Conservation (phyloP, 768 basidiomycete species). For the Sporobolomyces pararoseus region DNA sequence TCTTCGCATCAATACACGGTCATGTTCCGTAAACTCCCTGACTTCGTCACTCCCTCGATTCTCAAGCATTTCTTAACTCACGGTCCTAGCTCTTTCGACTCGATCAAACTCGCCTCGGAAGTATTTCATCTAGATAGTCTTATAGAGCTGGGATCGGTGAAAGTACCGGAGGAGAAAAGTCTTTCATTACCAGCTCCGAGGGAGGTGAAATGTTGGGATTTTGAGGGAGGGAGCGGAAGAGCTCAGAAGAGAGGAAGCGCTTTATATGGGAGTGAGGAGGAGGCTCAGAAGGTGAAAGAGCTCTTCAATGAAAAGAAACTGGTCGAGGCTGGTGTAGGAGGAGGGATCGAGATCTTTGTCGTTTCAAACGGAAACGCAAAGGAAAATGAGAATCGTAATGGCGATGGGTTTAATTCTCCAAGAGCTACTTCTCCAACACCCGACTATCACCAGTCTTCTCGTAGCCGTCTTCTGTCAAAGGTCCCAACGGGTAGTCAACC, state of each 20-base stretch:
- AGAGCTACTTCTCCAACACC: no score
- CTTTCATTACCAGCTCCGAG: no score
- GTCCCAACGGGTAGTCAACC: no score
- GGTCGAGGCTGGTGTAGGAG: no score
- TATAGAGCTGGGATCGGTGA: neutral
- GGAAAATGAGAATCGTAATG: no score
- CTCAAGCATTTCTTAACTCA: neutral
- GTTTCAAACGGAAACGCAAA: no score
- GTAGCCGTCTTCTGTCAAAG: no score
- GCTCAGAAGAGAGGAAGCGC: neutral
- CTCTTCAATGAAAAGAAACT: constrained; percentile 1
- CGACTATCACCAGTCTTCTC: no score
- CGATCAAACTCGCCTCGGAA: neutral
- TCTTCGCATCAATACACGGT: neutral
- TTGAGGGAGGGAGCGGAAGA: neutral
- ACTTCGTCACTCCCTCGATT: neutral
- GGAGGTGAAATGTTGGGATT: neutral
- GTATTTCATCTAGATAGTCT: neutral
- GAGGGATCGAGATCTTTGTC: no score
- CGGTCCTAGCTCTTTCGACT: neutral
- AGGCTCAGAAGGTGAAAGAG: neutral
- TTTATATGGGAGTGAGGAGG: neutral
- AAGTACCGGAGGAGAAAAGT: neutral
- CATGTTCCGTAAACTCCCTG: neutral
- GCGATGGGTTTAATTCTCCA: no score